Conservation (phyloP, 331 rosid genomes). For the Prunus yedoensis region DNA sequence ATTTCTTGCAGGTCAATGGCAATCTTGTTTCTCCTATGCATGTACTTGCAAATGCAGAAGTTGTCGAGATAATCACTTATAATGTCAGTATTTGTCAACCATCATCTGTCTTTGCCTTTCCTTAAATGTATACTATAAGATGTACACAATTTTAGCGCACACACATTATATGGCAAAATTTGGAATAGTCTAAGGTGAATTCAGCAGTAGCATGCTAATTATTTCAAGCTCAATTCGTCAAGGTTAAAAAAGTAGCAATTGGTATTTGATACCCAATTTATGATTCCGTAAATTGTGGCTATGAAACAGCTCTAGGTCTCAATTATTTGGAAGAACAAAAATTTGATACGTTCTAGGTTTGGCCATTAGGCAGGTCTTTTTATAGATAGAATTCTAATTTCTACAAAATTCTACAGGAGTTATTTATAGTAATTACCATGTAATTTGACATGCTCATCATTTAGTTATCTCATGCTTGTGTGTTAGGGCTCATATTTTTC, state of each 20-base stretch:
- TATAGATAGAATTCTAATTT: background rate
- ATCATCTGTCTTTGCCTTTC: conserved; percentile 19
- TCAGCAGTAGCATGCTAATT: too few relatives aligned
- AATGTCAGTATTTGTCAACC: conserved; percentile 52
- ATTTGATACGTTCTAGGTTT: background rate
- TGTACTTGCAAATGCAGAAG: conserved; percentile 95
- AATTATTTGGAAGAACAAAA: background rate
- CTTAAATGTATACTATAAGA: conserved; percentile 19
- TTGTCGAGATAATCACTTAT: conserved; percentile 95
- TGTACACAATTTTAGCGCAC: background rate
- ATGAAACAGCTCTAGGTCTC: background rate
- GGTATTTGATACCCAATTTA: background rate
- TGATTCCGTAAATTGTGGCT: background rate
- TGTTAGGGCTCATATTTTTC: conserved; percentile 26
- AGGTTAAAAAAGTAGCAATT: too few relatives aligned
- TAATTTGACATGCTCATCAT: background rate
- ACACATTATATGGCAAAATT: background rate
- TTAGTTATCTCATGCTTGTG: conserved; percentile 22
- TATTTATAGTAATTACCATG: background rate
- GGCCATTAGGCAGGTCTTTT: background rate
- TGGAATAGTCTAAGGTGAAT: too few relatives aligned
- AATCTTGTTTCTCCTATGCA: conserved; percentile 85
- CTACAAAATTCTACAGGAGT: background rate
- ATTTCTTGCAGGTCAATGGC: conserved; percentile 83
- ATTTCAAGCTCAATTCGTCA: too few relatives aligned